Base-by-base conservation (phyloP, 2,329 filamentous ascomycete genomes). In the Ophioceras dolichostomum region DNA sequence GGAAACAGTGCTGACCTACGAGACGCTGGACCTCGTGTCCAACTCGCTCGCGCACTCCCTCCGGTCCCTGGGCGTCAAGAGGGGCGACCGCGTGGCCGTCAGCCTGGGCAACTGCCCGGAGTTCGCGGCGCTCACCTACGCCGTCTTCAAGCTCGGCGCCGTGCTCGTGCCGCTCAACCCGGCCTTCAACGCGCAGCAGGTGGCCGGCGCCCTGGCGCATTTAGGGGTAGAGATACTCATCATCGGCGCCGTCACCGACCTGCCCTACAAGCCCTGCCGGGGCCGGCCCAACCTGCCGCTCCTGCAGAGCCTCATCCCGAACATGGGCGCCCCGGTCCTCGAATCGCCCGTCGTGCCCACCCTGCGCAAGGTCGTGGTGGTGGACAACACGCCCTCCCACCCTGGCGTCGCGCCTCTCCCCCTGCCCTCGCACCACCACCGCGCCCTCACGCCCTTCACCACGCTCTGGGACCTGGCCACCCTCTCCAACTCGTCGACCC, bases 101-200 rank as follows among this genome's bases (percentile, higher is more conserved):
- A 89, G 80, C 42, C 62, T 95, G 36, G 89, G 89, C 13, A 96
- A 94, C 58, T 79, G 77, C 30, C 65, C 80, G 47, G 87, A 94
- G 57, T 89, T 85, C 54, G 85, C 84, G 3, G 79, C 80, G 35
- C 70, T 91, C 16, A 89, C 82, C 5, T 96, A 96, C 59, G 88
- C 88, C 1, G 58, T 91, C 38, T 94, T 89, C 65, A 96, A 96
- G 59, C 70, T 96, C 9, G 91, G 91, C n/a, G 89, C 85, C 18
- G 75, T 96, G 36, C 65, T 96, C 43, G 88, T 94, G n/a, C 91
- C 89, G 0, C 62, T 96, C 18, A 96, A 98, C 55, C 89, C 88
- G 16, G 80, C 76, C 2, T 96, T 96, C 65, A 94, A 86, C 47
- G 68, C 75, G 4, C 57, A 64, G 5, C 91, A 96, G 62, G 76